A percentile compares a stretch with the other conserved stretches of the same genome.
These are phyloP conservation scores for Leishmania arabica DNA, from an alignment of 208 protist species.

Conservation along the genomic window DNA sequence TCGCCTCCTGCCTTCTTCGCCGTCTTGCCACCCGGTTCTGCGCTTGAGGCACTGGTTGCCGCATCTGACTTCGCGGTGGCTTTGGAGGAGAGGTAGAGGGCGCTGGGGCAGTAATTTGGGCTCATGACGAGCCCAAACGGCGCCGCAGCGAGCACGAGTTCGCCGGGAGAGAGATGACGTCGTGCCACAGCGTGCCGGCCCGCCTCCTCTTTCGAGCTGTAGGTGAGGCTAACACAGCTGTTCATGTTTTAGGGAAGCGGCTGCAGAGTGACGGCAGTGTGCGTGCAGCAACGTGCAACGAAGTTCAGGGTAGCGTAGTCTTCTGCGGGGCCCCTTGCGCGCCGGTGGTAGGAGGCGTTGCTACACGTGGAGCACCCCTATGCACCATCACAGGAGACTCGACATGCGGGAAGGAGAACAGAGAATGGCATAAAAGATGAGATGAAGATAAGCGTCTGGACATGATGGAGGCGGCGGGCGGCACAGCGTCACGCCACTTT, in stretches of 20 bases:
- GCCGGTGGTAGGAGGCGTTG: not conserved
- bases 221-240: slow-evolving; percentile 28
- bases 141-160: slow-evolving; percentile 59
- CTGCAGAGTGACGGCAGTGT: not conserved
- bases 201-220: slow-evolving; percentile 37
- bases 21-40: not conserved
- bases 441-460: not conserved
- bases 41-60: not conserved
- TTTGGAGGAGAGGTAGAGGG: slow-evolving; percentile 44
- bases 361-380: not conserved
- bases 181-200: slow-evolving; percentile 58
- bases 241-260: not conserved
- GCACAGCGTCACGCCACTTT: not conserved
- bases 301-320: too few relatives aligned
- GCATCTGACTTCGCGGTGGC: slow-evolving; percentile 1
- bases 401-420: not conserved
- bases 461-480: too few relatives aligned
- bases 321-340: too few relatives aligned
- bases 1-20: not conserved
- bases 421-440: not conserved
- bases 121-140: slow-evolving; percentile 55
- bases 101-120: slow-evolving; percentile 47
- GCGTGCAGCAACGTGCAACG: not conserved
- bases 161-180: slow-evolving; percentile 45
- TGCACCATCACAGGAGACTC: not conserved